Evolutionary conservation across 2,329 filamentous ascomycete species (phyloP).

Genomic region (Diaporthe ampelina): DNA sequence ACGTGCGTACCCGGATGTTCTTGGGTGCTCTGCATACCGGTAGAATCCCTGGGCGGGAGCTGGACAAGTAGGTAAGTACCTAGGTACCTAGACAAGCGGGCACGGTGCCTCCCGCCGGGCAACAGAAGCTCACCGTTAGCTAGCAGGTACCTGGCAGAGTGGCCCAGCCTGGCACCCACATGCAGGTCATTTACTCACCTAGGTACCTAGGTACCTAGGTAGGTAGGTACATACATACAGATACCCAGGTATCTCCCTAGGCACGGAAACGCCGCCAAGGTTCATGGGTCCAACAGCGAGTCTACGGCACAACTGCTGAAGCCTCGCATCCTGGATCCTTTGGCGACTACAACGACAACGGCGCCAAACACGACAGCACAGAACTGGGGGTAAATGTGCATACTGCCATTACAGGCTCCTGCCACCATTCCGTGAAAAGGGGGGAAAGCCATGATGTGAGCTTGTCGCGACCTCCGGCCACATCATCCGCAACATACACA

Average conservation of each 20-base stretch:
- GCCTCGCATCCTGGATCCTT: constrained; percentile 9
- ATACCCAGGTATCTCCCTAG: too few species aligned
- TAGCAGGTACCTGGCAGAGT: too few species aligned
- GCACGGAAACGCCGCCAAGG: constrained; percentile 4
- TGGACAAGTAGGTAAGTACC: too few species aligned
- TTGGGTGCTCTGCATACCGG: not conserved
- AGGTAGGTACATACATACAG: too few species aligned
- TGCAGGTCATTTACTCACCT: not conserved
- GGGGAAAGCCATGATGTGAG: constrained; percentile 13
- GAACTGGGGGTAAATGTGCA: not conserved
- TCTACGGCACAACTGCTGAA: not conserved
- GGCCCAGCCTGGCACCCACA: too few species aligned
- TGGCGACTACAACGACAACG: not conserved
- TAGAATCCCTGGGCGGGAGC: not conserved
- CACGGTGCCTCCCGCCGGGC: not conserved
- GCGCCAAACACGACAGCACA: not conserved
- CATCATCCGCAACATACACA: not conserved
- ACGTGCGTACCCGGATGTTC: not conserved
- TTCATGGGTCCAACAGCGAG: constrained; percentile 16
- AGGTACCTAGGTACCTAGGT: too few species aligned
- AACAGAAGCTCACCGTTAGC: too few species aligned
- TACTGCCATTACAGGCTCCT: not conserved
- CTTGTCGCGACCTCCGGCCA: constrained; percentile 14
- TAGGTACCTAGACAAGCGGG: not conserved
- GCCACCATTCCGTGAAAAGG: not conserved